A percentile compares a stretch with the other conserved stretches of the same genome.
These are phyloP conservation scores for Phaeotremella skinneri DNA, from an alignment of 768 basidiomycete species.

Conservation along the genomic window DNA sequence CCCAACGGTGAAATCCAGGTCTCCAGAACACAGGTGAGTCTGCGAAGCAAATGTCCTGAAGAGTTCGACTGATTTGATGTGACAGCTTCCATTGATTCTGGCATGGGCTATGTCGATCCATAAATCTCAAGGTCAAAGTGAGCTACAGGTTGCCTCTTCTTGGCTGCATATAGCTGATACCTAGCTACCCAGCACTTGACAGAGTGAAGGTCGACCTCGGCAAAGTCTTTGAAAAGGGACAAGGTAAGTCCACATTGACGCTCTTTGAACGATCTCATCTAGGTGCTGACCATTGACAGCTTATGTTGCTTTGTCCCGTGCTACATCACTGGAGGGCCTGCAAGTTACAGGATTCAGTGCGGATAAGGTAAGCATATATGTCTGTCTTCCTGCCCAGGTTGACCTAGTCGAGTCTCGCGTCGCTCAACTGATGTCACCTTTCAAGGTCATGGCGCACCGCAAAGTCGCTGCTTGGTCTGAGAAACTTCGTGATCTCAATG, in stretches of 20 bases:
- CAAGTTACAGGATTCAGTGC: constrained; percentile 46
- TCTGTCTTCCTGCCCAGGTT: neutral
- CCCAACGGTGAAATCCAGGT: constrained; percentile 83
- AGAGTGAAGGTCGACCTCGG: constrained; percentile 91
- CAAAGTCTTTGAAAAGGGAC: constrained; percentile 72
- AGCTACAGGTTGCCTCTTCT: constrained; percentile 14
- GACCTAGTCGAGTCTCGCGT: neutral
- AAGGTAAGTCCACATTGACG: constrained; percentile 21
- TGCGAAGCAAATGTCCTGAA: neutral
- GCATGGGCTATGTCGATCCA: constrained; percentile 99
- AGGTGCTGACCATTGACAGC: constrained; percentile 17
- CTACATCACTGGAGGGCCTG: constrained; percentile 50
- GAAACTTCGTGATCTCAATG: constrained; percentile 32
- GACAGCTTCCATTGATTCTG: constrained; percentile 77
- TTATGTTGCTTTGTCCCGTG: constrained; percentile 51
- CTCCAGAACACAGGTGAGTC: constrained; percentile 69
- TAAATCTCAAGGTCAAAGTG: constrained; percentile 91
- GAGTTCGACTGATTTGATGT: constrained; percentile 7
- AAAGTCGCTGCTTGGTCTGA: constrained; percentile 43
- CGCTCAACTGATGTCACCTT: neutral
- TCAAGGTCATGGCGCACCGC: constrained; percentile 46
- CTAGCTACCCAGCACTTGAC: constrained; percentile 60
- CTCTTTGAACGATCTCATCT: too few relatives aligned
- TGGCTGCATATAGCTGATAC: constrained; percentile 6
- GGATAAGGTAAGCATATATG: constrained; percentile 46